A percentile compares a stretch with the other conserved stretches of the same genome.
These are phyloP conservation scores for Colletotrichum cereale DNA, from an alignment of 2,329 filamentous ascomycete genomes.

Conservation along the genomic window DNA sequence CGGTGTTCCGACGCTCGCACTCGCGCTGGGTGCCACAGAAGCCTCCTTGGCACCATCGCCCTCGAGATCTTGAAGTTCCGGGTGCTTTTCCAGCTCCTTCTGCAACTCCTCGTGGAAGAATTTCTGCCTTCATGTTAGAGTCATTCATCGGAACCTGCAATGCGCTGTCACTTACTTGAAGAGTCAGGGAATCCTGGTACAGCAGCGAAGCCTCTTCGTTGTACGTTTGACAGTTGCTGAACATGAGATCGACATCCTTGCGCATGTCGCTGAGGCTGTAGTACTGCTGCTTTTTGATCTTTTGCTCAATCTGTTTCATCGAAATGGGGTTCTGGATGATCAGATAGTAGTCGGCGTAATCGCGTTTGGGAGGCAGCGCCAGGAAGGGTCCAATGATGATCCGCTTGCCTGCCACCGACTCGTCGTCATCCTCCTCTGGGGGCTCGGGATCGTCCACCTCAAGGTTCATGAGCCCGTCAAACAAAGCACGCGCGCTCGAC, in stretches of 20 bases:
- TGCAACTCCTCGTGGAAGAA: conserved; percentile 68
- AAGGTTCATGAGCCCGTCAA: conserved; percentile 84
- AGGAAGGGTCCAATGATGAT: conserved; percentile 95
- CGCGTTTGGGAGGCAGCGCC: conserved; percentile 87
- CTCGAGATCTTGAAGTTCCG: conserved; percentile 69
- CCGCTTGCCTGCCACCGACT: conserved; percentile 73
- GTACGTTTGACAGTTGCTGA: conserved; percentile 92
- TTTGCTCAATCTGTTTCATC: conserved; percentile 94
- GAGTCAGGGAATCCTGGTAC: conserved; percentile 91
- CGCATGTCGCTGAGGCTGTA: conserved; percentile 82
- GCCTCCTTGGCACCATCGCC: conserved; percentile 55
- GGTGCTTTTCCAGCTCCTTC: conserved; percentile 65
- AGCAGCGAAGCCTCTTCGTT: conserved; percentile 96
- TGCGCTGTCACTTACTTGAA: conserved; percentile 74
- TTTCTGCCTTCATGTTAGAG: conserved; percentile 60
- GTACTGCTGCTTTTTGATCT: conserved; percentile 97
- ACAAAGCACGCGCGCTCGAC: conserved; percentile 80
- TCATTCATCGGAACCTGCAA: no score
- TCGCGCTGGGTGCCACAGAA: conserved; percentile 59
- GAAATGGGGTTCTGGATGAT: conserved; percentile 94
- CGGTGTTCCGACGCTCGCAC: conserved; percentile 73
- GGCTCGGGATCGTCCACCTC: conserved; percentile 81
- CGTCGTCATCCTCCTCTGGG: conserved; percentile 67
- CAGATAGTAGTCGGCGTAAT: conserved; percentile 95
- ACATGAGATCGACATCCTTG: conserved; percentile 85